Evolutionary conservation across 352 stramenopile genomes (phyloP), one percentile per base, ranked within the genome.

Genomic region (Thalassiosira hispida): DNA sequence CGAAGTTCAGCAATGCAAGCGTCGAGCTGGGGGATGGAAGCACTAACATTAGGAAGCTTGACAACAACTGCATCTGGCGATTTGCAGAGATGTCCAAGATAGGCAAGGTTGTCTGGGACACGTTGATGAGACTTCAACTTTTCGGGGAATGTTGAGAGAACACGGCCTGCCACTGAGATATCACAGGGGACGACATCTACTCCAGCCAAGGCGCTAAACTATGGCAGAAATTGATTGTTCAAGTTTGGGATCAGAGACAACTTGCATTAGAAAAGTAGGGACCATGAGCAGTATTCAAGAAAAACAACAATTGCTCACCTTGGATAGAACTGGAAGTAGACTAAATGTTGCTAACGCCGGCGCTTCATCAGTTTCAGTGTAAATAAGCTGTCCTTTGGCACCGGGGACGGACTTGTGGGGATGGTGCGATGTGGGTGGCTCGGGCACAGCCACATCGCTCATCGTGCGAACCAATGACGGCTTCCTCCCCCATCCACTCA

Each of bases 11-110:
- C 63, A 69, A 96, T 94, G 70, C 88, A 93, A 38, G 72, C 90
- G 47, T 93, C 79, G 25, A 96, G 85, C 73, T 96, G 92, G 63
- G 92, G 92, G 11, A 94, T 83, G 11, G 87, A 92, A 35, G 92
- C 92, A 42, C 75, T 90, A 69, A 96, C 87, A 56, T 96, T 96
- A 5, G 92, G 92, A 22, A 95, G 83, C 72, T 96, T 96, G 67
- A 96, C 89, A 73, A 96, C 90, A 44, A 93, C 88, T 22, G 88
- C 87, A 29, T 94, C 88, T 0, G 92, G 90, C 44, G 76, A 87
- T 66, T 93, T 94, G 56, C 81, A 88, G 12, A 94, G 60, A 55
- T 94, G 78, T 27, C 92, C 92, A 1, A 95, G 76, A 53, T 89
- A 90, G 0, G 77, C 56, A 46, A 95, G 81, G 77, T 94, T 94